Base-by-base conservation (phyloP, 108 stramenopile species). In the Nitzschia palea region DNA sequence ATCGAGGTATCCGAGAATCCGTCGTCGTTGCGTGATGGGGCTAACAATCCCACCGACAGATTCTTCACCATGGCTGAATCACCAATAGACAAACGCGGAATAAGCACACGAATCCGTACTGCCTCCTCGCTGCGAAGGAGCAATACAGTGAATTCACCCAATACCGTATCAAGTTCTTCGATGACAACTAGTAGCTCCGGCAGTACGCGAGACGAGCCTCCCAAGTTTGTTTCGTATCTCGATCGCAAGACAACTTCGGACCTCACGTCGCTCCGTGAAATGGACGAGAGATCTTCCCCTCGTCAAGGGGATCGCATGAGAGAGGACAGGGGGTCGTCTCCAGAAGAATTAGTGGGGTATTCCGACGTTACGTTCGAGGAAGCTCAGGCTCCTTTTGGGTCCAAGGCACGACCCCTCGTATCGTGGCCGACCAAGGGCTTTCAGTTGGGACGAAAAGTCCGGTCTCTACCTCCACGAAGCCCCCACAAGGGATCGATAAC, bases 391-490 rank as follows among this genome's bases (percentile, higher is more conserved):
- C 45, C 48, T 32, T 23, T 20, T 15, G 60, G 50, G 6, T 31
- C 36, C 29, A 37, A 44, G 35, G 42, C 40, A n/a, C 52, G 32
- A 10, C 70, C 61, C 34, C 70, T 60, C 17, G 42, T 53, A 50
- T 12, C 52, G 4, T 42, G 61, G 36, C 42, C 62, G 0, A 40
- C 47, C 2, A 63, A 63, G 26, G 62, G 59, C 27, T 33, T 62
- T 36, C 58, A 50, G 2, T 42, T 71, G 2, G 61, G 61, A 14
- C 70, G 70, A 23, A 71, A 68, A 51, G 43, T 64, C 32, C 66
- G 68, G 4, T 78, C 77, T 30, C 60, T 60, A 17, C 77, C 77
- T 42, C 77, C 77, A 0, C 29, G 69, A 35, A 78, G 71, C 66
- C 77, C 77, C 8, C 6, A 8, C 36, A 78, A 78, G 35, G 67